Evolutionary conservation across 140 eudicot species (phyloP), one percentile per base, ranked within the genome.

Genomic region (Flaveria floridana): DNA sequence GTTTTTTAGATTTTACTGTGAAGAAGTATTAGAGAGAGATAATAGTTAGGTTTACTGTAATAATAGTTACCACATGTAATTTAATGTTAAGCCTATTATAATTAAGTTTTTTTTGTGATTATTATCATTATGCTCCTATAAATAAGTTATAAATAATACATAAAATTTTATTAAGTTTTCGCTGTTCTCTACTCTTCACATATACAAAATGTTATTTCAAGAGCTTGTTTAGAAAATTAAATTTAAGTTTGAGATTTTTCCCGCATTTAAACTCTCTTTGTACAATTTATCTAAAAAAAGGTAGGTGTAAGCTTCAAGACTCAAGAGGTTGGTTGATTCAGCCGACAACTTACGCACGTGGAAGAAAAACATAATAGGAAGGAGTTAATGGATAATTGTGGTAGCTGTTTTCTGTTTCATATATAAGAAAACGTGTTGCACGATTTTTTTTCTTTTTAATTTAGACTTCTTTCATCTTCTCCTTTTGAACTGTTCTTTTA

Each of bases 291-390:
- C 5, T 34, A 34, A 48, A 14, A 12, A 13, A 48, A 14, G 14
- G 16, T 48, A 2, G 18, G 55, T 48, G 55, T 48, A 12, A 13
- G 14, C 55, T 3, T 48, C 16, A 48, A 48, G 55, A 48, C 55
- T 48, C 1, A 13, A 48, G 55, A 48, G 18, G n/a, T 48, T 48
- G 68, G 68, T 63, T 56, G 21, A 56, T 20, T 30, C 42, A 34
- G 63, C 14, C 61, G 55, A 67, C 80, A 76, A 21, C 63, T 21
- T 23, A 55, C 10, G 14, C 81, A 76, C 48, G 80, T 65, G 80
- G 34, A 20, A 51, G 8, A 53, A 39, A 39, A 10, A 37, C 21
- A 12, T 14, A 67, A 67, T 9, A 55, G n/a, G 44, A 51, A 66
- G 55, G 53, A 48, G 21, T 50, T 74, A 19, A 56, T 56, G 68